Percentiles rank a stretch among this genome's conserved stretches.
These are phyloP conservation scores for Aspergillus fischeri DNA, from an alignment of 2,329 filamentous ascomycete species.

Conservation along the genomic window DNA sequence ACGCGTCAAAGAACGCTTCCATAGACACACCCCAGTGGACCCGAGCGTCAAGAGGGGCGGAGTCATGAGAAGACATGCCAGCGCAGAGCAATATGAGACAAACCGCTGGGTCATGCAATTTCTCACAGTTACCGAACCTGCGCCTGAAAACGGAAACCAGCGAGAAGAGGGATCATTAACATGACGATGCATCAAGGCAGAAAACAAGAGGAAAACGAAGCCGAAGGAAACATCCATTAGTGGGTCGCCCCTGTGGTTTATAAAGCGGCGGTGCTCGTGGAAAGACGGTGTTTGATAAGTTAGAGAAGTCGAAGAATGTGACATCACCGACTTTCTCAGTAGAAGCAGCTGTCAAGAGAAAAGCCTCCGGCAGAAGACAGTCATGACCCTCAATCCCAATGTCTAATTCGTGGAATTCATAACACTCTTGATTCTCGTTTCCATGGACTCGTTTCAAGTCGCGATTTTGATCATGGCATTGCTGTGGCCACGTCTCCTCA, in stretches of 20 bases:
- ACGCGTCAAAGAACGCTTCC: not conserved
- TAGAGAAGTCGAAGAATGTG: conserved; percentile 5
- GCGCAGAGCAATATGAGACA: not conserved
- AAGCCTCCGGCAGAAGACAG: conserved; percentile 4
- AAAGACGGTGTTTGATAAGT: conserved; percentile 7
- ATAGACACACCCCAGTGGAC: not conserved
- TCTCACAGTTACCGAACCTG: not conserved
- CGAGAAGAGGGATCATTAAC: conserved; percentile 1
- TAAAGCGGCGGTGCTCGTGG: conserved; percentile 18
- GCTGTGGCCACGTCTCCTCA: not conserved
- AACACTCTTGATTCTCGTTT: conserved; percentile 29
- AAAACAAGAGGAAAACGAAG: not conserved
- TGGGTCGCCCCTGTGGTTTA: conserved; percentile 36
- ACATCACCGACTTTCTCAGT: conserved; percentile 6
- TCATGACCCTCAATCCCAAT: conserved; percentile 13
- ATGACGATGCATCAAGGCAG: conserved; percentile 1
- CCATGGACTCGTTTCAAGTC: conserved; percentile 25
- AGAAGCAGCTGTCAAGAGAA: conserved; percentile 1
- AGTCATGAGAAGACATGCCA: not conserved
- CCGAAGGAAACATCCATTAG: conserved; percentile 22
- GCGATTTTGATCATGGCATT: conserved; percentile 2
- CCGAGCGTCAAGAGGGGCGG: not conserved
- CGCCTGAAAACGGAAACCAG: conserved; percentile 3
- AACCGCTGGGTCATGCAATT: not conserved
- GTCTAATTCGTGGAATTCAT: conserved; percentile 30